Evolutionary conservation across 2,329 filamentous ascomycete genomes (phyloP).

Genomic region (Pseudogymnoascus verrucosus): DNA sequence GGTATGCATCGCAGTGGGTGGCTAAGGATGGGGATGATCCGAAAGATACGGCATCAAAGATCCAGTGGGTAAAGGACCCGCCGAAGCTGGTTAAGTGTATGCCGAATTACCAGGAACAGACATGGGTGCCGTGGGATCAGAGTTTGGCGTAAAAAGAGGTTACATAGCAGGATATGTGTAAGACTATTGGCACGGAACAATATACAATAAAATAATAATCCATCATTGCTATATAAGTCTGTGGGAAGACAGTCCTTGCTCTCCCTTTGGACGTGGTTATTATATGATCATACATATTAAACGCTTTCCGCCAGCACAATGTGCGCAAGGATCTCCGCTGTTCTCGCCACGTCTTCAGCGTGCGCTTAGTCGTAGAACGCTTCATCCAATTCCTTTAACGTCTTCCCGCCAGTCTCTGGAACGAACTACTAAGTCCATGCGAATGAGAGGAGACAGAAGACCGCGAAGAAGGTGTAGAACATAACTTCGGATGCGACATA

Average conservation of each 20-base stretch:
- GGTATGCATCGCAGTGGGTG: conserved; percentile 36
- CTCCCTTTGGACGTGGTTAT: not conserved
- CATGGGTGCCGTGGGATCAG: conserved; percentile 6
- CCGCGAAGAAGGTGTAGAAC: no score
- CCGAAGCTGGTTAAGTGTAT: conserved; percentile 11
- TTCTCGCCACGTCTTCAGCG: no score
- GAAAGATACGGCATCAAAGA: not conserved
- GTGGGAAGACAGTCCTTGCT: not conserved
- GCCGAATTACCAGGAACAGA: conserved; percentile 9
- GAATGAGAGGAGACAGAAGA: no score
- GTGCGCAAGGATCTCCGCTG: no score
- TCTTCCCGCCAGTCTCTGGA: no score
- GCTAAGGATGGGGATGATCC: conserved; percentile 19
- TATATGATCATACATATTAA: not conserved
- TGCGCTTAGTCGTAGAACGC: no score
- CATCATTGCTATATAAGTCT: not conserved
- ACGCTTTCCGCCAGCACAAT: not conserved
- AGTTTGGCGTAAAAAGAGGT: not conserved
- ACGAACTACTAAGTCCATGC: no score
- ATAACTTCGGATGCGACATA: no score
- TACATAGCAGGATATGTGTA: not conserved
- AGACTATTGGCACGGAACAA: not conserved
- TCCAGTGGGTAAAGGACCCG: conserved; percentile 8
- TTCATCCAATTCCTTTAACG: no score
- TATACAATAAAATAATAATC: conserved; percentile 6